A percentile compares a stretch with the other conserved stretches of the same genome.
These are phyloP conservation scores for Lecanicillium sp. DNA, from an alignment of 2,329 filamentous ascomycete species.

Conservation along the genomic window DNA sequence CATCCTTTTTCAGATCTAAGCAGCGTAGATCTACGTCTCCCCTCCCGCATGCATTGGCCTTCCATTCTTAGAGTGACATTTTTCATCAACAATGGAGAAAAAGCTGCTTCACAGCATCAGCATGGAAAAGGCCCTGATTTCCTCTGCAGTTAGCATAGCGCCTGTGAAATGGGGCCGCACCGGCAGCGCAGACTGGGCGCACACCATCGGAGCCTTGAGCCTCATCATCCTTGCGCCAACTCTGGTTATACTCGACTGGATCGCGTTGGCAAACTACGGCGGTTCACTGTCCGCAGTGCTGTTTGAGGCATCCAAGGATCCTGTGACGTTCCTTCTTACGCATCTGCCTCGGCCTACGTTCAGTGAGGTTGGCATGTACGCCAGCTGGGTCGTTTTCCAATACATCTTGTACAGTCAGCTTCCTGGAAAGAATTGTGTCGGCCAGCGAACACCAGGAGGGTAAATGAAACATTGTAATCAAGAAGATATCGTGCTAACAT, in stretches of 20 bases:
- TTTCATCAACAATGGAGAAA: no score
- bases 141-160: not conserved
- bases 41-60: no score
- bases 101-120: no score
- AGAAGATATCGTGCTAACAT: no score
- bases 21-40: no score
- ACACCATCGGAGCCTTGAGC: slow-evolving; percentile 14
- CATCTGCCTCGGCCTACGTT: not conserved
- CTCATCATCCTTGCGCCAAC: slow-evolving; percentile 16
- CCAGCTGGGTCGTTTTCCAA: no score
- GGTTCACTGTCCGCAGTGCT: slow-evolving; percentile 11
- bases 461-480: slow-evolving; percentile 2
- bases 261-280: slow-evolving; percentile 15
- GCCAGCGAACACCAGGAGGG: slow-evolving; percentile 1
- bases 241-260: slow-evolving; percentile 14
- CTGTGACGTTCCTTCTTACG: slow-evolving; percentile 3
- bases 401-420: no score
- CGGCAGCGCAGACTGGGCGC: slow-evolving; percentile 14
- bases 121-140: not conserved
- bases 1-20: no score
- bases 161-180: slow-evolving; percentile 16
- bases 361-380: no score
- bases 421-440: no score
- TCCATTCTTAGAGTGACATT: no score
- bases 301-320: slow-evolving; percentile 4